Base-by-base conservation (phyloP, 257 asterid genomes). In the Scutellaria minor region DNA sequence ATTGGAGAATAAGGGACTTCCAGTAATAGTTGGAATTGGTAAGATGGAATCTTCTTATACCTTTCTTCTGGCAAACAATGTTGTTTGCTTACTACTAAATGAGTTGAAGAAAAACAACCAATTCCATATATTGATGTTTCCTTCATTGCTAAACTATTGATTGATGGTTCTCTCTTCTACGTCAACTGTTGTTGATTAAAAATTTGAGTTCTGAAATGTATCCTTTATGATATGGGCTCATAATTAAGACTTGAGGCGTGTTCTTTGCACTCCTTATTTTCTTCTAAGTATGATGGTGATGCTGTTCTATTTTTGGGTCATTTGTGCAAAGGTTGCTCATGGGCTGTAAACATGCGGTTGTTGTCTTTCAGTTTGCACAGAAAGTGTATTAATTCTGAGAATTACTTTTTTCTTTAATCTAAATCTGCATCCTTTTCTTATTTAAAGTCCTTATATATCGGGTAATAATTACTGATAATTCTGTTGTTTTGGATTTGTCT, bases 1-100 rank as follows among this genome's bases (percentile, higher is more conserved):
- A 83, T 78, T 95, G 86, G 97, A 91, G 86, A 92, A 90, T 76
- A 95, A 95, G 81, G 99, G 98, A 76, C 92, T 83, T 71, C 99
- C 99, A 0, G 95, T 95, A 73, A 83, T 95, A 78, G 99, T 95
- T 82, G 99, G 98, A 82, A 95, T 95, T 73, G 99, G 99, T 92
- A 88, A 61, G 73, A 70, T 71, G 53, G 44, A 39, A 64, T 74
- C 75, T 66, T 75, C 76, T 77, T 78, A 13, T 39, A 51, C 63
- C 68, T 22, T 56, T 22, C 66, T 47, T 20, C 31, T 40, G 66
- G 61, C 10, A 20, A 7, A 47, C 56, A 66, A 24, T 73, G 18
- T 65, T 50, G 64, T 45, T 37, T 47, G 72, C 64, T 7, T 77
- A 52, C 61, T 65, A 18, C 47, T 37, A 14, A 50, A 40, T 46